Evolutionary conservation across 179 eudicot genomes (phyloP).

Genomic region (Vitellaria paradoxa): DNA sequence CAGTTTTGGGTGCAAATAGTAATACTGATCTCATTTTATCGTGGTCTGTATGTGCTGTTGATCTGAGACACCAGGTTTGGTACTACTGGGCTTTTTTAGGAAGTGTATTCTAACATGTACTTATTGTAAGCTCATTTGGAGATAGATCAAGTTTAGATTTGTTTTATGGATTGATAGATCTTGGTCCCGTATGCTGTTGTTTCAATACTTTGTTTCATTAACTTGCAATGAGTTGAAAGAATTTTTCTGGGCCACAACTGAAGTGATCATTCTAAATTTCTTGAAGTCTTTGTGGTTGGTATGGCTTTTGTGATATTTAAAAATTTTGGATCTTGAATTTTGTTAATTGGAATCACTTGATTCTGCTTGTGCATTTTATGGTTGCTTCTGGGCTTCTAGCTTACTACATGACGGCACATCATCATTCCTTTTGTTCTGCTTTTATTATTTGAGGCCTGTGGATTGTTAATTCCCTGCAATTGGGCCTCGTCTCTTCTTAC

Average conservation of each 20-base stretch:
- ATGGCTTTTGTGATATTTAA: neutral
- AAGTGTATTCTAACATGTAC: neutral
- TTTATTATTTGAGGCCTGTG: neutral
- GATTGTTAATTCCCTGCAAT: neutral
- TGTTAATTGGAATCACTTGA: neutral
- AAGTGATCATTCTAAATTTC: neutral
- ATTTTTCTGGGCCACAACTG: neutral
- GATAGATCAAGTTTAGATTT: neutral
- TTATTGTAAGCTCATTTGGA: neutral
- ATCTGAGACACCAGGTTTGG: neutral
- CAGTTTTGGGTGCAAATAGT: neutral
- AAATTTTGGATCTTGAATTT: neutral
- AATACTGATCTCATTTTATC: neutral
- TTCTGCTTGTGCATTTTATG: neutral
- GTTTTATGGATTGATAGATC: neutral
- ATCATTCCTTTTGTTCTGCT: neutral
- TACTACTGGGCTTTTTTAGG: neutral
- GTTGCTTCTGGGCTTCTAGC: neutral
- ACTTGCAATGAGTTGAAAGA: neutral
- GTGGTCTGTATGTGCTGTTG: conserved; percentile 7
- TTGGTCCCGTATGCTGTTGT: neutral
- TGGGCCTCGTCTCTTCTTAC: neutral
- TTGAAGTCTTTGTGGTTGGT: neutral
- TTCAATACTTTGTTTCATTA: neutral
- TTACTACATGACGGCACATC: neutral